Evolutionary conservation across 2,329 filamentous ascomycete species (phyloP), one percentile per base, ranked within the genome.

Genomic region (Trichoderma sp.): DNA sequence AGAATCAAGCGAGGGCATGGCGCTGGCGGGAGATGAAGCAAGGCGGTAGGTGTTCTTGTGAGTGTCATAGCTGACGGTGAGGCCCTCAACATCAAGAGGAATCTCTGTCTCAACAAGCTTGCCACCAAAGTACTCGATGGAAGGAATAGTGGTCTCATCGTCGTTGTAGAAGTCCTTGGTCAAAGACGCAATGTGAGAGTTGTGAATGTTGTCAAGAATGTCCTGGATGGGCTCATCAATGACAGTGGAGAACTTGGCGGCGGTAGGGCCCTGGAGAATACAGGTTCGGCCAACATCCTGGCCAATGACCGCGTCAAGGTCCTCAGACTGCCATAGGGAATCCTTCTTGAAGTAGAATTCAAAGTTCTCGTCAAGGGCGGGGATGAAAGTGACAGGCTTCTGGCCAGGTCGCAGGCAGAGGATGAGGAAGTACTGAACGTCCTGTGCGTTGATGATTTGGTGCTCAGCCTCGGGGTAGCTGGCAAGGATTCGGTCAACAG

Each of bases 331-430:
- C 96, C 96, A 99, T 8, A 99, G 88, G 1, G 96, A 99, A 82
- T 99, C 96, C 86, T 99, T 99, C 90, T 99, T 99, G 91, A 99
- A 99, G 86, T 94, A 99, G 84, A 97, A 97, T 80, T 99, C 96
- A 76, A 99, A 99, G 80, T 95, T 97, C 74, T 97, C 94, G 77
- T 99, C 96, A 26, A 99, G 87, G n/a, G 92, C 87, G 6, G 96
- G 96, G 34, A 99, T 95, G 80, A 99, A 99, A 0, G 95, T 96
- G 32, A 97, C 93, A 3, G 96, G 96, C 88, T 99, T 99, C 86
- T 99, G 96, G 53, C 92, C 92, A 62, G 92, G 93, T 47, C 94
- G 91, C 84, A 96, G 91, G 87, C 95, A 98, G 57, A 99, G 90
- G 39, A 97, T 87, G 68, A 99, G 83, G 87, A 99, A 98, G 83